These are phyloP conservation scores for Grigorovia transvaalensis DNA, from an alignment of 805 yeast species.

Conservation along the genomic window DNA sequence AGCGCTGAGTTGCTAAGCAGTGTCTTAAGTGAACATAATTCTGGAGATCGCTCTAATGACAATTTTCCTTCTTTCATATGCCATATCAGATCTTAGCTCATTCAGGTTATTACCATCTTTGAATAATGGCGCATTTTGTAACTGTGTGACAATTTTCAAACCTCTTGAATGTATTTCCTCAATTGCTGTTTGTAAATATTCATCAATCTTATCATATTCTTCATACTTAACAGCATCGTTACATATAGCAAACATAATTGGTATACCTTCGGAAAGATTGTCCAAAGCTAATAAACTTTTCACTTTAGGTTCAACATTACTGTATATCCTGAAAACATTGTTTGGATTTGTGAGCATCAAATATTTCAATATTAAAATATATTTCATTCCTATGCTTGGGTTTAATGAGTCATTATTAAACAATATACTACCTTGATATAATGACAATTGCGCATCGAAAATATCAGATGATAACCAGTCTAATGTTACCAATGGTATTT, in stretches of 20 bases:
- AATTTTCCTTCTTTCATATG: conserved; percentile 19
- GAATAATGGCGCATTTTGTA: background rate
- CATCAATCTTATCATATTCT: conserved; percentile 21
- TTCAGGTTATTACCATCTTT: background rate
- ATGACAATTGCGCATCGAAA: conserved; percentile 24
- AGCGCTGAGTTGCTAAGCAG: no score
- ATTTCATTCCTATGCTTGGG: conserved; percentile 29
- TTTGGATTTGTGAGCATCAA: conserved; percentile 27
- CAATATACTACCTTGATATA: conserved; percentile 28
- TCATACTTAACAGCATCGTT: conserved; percentile 23
- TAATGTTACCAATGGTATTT: conserved; percentile 31
- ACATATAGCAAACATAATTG: conserved; percentile 27
- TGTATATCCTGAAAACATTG: conserved; percentile 25
- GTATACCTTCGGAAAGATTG: conserved; percentile 25
- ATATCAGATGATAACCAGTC: conserved; percentile 27
- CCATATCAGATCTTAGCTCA: conserved; percentile 7
- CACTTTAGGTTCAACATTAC: conserved; percentile 23
- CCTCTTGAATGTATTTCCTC: conserved; percentile 19
- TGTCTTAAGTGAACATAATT: conserved; percentile 5
- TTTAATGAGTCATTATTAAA: conserved; percentile 28
- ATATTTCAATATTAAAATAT: conserved; percentile 25
- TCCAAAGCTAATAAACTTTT: conserved; percentile 25
- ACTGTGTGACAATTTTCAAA: conserved; percentile 4
- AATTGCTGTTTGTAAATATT: conserved; percentile 13
- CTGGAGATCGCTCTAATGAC: conserved; percentile 15